Percentiles rank a stretch among this genome's conserved stretches.
Conservation (phyloP, 2,329 filamentous ascomycete species). For the Aspergillus luchuensis region DNA sequence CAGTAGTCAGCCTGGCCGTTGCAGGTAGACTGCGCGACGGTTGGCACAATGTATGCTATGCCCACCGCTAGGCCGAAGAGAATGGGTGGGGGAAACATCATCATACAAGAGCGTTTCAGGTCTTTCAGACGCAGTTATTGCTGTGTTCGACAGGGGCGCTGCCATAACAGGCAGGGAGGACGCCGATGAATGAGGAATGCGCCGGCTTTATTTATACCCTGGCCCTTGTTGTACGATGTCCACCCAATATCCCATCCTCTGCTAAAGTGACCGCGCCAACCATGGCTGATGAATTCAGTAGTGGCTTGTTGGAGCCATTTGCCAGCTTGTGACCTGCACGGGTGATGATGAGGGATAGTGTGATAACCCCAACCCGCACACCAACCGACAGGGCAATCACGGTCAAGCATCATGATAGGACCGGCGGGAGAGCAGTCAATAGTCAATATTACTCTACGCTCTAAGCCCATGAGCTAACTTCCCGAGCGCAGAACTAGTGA, state of each 20-base stretch:
- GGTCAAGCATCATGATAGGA: not conserved
- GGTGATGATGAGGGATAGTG: not conserved
- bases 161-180: not conserved
- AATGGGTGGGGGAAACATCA: not conserved
- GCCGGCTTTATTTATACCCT: not conserved
- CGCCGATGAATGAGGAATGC: not conserved
- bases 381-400: not conserved
- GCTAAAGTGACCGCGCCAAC: not conserved
- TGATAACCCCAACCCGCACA: not conserved
- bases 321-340: not conserved
- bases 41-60: slow-evolving; percentile 9
- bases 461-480: not conserved
- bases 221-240: not conserved
- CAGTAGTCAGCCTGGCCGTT: slow-evolving; percentile 63
- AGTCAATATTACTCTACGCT: not conserved
- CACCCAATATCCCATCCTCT: not conserved
- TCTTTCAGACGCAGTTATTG: not conserved
- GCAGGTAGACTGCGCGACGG: slow-evolving; percentile 42
- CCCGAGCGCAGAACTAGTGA: not conserved
- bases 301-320: not conserved
- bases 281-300: not conserved
- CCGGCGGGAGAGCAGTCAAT: not conserved
- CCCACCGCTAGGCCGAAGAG: slow-evolving; percentile 9
- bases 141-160: not conserved
- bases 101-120: not conserved